Base-by-base conservation (phyloP, 2,329 filamentous ascomycete genomes). In the Cytospora leucostoma region DNA sequence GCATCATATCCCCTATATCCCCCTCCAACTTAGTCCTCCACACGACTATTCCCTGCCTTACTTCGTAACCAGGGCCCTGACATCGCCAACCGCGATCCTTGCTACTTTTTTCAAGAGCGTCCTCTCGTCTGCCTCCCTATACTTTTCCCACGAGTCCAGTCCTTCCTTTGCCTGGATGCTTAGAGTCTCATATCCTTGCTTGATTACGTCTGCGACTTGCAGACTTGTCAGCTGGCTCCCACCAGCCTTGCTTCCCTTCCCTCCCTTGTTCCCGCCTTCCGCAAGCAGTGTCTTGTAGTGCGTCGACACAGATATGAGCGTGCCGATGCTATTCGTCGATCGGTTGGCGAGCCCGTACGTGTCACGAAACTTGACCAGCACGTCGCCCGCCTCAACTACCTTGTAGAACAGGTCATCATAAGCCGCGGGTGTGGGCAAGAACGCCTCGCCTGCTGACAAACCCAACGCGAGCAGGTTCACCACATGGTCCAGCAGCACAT, bases 321-420 rank as follows among this genome's bases (percentile, higher is more conserved):
- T 96, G 56, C 92, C 89, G 71, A 97, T 95, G 3, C 91, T 91
- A 76, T 84, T 90, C 53, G 83, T 85, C 27, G 81, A 76, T 53
- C 85, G 76, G 65, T 82, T 84, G 2, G 77, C 79, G 17, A 89
- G 76, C 5, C 79, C 77, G 74, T 95, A 98, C 11, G 85, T 88
- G 66, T 93, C 87, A 49, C 92, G 87, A 77, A 98, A 97, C 72
- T 91, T 92, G 37, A 83, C 79, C 27, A 98, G 83, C 13, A 92
- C 84, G 56, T 96, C 92, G 12, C 93, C 92, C 2, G 89, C 91
- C 76, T 99, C 95, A 33, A 98, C 93, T 2, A 98, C 85, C 77
- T 99, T 99, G 84, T 99, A 99, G 78, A 99, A 98, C 0, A 99
- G 82, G 72, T 99, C 95, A 71, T 99, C 95, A 75, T 98, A 98